Percentiles rank a stretch among this genome's conserved stretches.
These are phyloP conservation scores for Peronospora farinosa DNA, from an alignment of 352 stramenopile genomes.

Conservation along the genomic window DNA sequence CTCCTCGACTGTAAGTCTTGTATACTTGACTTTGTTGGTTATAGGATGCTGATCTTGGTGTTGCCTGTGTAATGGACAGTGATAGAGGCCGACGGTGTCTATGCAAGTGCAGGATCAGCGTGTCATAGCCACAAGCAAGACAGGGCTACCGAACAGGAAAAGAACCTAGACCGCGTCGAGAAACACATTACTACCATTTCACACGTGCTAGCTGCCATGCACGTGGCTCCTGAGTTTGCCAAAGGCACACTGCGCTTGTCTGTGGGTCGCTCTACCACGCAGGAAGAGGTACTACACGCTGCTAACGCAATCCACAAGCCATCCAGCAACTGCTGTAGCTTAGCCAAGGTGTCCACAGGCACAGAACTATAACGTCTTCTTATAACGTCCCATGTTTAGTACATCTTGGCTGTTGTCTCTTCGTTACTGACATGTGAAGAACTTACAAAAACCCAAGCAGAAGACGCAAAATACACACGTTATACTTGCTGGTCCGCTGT, in stretches of 20 bases:
- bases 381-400: constrained; percentile 1
- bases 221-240: constrained; percentile 82
- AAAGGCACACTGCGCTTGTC: constrained; percentile 92
- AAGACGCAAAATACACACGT: constrained; percentile 23
- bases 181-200: constrained; percentile 67
- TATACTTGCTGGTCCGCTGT: constrained; percentile 19
- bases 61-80: constrained; percentile 23
- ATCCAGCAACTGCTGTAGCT: constrained; percentile 34
- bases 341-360: neutral
- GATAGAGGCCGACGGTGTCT: constrained; percentile 81
- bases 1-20: constrained; percentile 71
- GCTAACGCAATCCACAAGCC: constrained; percentile 75
- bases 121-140: constrained; percentile 84
- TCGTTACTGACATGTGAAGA: constrained; percentile 1
- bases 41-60: neutral
- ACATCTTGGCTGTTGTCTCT: neutral
- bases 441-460: constrained; percentile 6
- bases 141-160: constrained; percentile 15
- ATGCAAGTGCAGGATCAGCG: constrained; percentile 89
- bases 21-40: neutral
- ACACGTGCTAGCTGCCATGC: constrained; percentile 90
- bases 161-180: constrained; percentile 14
- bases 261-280: constrained; percentile 87
- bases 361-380: constrained; percentile 16
- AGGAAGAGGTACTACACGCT: constrained; percentile 82